Percentiles rank a stretch among this genome's conserved stretches.
phyloP scores from a whole-genome alignment of 306 rosid genomes.

The Trichosanthes cucumerina region DNA sequence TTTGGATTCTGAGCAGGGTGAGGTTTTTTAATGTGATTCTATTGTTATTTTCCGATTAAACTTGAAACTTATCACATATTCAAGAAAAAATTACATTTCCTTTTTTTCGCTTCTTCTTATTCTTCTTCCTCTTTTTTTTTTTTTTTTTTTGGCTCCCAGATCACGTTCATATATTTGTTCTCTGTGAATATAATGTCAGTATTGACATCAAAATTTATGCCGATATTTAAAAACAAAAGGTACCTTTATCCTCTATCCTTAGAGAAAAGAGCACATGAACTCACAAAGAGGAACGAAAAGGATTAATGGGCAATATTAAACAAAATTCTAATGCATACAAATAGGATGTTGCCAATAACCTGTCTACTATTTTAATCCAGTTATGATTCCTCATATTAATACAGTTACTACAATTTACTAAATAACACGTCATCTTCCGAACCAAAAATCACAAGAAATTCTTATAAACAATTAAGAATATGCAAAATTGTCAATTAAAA shows the following conservation, averaged over 20 bases:
- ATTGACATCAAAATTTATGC: background rate
- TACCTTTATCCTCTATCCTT: background rate
- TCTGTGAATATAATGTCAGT: background rate
- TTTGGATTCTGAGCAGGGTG: background rate
- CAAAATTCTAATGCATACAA: background rate
- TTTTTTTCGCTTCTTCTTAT: too few relatives aligned
- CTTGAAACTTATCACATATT: too few relatives aligned
- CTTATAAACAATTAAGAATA: background rate
- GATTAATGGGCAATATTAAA: background rate
- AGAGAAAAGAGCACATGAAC: background rate
- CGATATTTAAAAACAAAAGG: background rate
- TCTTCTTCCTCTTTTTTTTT: too few relatives aligned
- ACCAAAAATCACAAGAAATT: conserved; percentile 1
- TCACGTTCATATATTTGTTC: background rate
- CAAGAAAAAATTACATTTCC: too few relatives aligned
- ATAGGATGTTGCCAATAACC: background rate
- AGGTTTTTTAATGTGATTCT: too few relatives aligned
- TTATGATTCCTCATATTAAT: background rate
- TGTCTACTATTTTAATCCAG: background rate
- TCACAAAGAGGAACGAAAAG: background rate
- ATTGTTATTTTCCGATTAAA: too few relatives aligned
- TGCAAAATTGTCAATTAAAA: background rate
- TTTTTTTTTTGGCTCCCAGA: too few relatives aligned
- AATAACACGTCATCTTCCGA: background rate
- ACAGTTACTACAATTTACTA: background rate